Percentiles rank a stretch among this genome's conserved stretches.
phyloP scores from a whole-genome alignment of 805 yeast genomes.

The Hyphopichia homilentoma region DNA sequence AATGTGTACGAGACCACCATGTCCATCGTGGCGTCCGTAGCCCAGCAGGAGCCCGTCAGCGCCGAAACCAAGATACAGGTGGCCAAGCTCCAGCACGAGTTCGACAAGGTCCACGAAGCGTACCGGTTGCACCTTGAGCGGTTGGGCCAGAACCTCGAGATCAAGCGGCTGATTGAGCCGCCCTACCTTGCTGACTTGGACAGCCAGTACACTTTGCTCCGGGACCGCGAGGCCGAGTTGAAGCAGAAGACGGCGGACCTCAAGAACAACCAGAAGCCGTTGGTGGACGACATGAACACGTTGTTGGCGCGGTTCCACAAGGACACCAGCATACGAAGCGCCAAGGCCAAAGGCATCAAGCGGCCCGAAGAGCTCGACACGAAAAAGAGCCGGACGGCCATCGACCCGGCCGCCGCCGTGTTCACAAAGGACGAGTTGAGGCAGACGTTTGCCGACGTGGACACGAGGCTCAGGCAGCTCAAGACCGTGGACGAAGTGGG shows the following conservation, averaged over 20 bases:
- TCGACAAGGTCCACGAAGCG: constrained; percentile 20
- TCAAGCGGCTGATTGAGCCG: constrained; percentile 8
- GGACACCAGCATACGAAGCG: constrained; percentile 10
- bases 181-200: constrained; percentile 18
- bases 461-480: constrained; percentile 11
- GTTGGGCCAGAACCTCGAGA: constrained; percentile 16
- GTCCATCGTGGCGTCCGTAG: constrained; percentile 9
- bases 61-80: constrained; percentile 11
- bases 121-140: constrained; percentile 23
- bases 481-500: constrained; percentile 13
- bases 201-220: constrained; percentile 16
- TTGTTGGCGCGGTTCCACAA: constrained; percentile 20
- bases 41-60: constrained; percentile 5
- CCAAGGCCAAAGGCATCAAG: constrained; percentile 6
- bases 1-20: constrained; percentile 18
- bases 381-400: constrained; percentile 5
- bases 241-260: constrained; percentile 21
- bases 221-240: constrained; percentile 10
- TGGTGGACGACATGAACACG: constrained; percentile 29
- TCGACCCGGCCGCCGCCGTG: constrained; percentile 10
- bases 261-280: constrained; percentile 29
- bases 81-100: constrained; percentile 23
- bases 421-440: constrained; percentile 19
- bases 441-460: constrained; percentile 15
- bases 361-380: background rate